Evolutionary conservation across 2,329 filamentous ascomycete species (phyloP), one percentile per base, ranked within the genome.

Genomic region (Passalora sequoiae): DNA sequence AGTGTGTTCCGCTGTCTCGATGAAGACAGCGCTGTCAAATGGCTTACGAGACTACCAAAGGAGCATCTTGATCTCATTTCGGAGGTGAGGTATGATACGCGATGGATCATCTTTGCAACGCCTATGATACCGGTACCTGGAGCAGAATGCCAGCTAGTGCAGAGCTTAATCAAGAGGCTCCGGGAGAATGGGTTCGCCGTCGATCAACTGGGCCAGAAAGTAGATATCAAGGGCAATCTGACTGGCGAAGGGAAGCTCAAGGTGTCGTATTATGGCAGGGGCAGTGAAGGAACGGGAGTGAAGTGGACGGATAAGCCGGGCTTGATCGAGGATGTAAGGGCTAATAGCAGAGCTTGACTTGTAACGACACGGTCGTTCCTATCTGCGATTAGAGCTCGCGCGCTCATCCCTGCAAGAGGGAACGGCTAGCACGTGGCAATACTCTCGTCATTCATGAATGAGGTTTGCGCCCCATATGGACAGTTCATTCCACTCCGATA

Each of bases 1-100:
- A 44, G 37, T 17, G 27, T 33, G 3, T 54, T 54, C 35, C 49
- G 51, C 12, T 54, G 51, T 20, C 29, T 54, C 9, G 49, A 54
- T 24, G 51, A 54, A 29, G 38, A 28, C 27, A 38, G 33, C 10
- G 35, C 51, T 2, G 22, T 52, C 2, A 39, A 30, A 4, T 54
- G 51, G 51, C 38, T 54, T 2, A 31, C 17, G 1, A 39, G 38
- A 16, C 37, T 54, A 1, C 45, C 50, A 1, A 16, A 13, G 3
- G 20, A 42, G 17, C 45, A 13, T 4, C 27, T 47, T 25, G 28
- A 42, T 4, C 12, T 49, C 9, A 31, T 53, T 8, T 6, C 10
- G 10, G 47, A 53, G 21, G 35, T 53, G 7, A 44, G 45, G 15
- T 53, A 51, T 38, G 50, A 53, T 39, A 53, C 47, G 4, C 16